Conservation (phyloP, 805 yeast species). For the Jamesozyma spencerorum region DNA sequence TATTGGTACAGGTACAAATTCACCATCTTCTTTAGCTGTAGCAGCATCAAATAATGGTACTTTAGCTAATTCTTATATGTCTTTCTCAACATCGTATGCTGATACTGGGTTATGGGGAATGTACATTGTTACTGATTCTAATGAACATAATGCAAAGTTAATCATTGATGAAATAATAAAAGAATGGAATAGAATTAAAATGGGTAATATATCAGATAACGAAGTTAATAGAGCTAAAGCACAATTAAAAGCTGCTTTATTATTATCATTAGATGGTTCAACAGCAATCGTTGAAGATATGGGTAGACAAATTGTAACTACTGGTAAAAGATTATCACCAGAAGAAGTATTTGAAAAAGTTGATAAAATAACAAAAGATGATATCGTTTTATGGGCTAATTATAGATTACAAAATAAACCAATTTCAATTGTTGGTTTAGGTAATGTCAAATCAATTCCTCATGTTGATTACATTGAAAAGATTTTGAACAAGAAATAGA, state of each 20-base stretch:
- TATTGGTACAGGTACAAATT: slow-evolving; percentile 69
- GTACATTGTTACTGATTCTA: slow-evolving; percentile 74
- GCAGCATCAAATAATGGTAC: slow-evolving; percentile 44
- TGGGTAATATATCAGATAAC: slow-evolving; percentile 65
- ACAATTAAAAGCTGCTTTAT: slow-evolving; percentile 84
- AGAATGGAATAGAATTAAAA: slow-evolving; percentile 83
- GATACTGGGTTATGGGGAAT: slow-evolving; percentile 98
- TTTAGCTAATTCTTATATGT: slow-evolving; percentile 89
- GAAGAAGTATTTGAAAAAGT: slow-evolving; percentile 50
- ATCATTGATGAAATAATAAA: slow-evolving; percentile 65
- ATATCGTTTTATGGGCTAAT: slow-evolving; percentile 82
- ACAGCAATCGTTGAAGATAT: slow-evolving; percentile 96
- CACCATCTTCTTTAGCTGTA: slow-evolving; percentile 75
- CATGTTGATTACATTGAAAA: slow-evolving; percentile 51
- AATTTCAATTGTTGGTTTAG: slow-evolving; percentile 84
- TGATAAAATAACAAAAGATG: slow-evolving; percentile 66
- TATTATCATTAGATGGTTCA: slow-evolving; percentile 85
- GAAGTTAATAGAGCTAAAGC: slow-evolving; percentile 94
- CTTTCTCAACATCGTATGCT: slow-evolving; percentile 92
- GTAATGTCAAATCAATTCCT: slow-evolving; percentile 67
- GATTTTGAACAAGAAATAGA: slow-evolving; percentile 9
- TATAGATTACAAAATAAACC: slow-evolving; percentile 70
- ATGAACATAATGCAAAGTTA: slow-evolving; percentile 51
- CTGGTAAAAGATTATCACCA: slow-evolving; percentile 54
- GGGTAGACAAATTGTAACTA: slow-evolving; percentile 93